Base-by-base conservation (phyloP, 73 alveolate species). In the Paramecium sexaurelia region DNA sequence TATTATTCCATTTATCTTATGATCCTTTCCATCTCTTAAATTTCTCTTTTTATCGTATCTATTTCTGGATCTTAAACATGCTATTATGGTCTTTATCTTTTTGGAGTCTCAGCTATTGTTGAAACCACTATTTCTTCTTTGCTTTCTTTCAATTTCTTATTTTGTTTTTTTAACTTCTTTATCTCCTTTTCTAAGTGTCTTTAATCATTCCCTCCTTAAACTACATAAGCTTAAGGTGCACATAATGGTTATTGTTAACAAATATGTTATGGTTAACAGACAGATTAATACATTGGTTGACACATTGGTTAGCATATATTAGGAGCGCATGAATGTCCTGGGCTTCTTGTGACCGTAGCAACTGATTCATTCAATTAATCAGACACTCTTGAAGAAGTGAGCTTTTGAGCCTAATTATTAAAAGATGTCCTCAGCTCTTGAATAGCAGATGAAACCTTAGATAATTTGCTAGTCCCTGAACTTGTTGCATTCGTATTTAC, bases 281-380 rank as follows among this genome's bases (percentile, higher is more conserved):
- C 43, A 24, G 69, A 40, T 39, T 41, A 41, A 43, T 35, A 41
- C 29, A 19, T 24, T 17, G 90, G 73, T 24, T 39, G 73, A 41
- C 75, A 39, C 75, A 39, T 78, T 41, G 69, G 90, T 15, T 32
- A 35, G 61, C 86, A 71, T 4, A 35, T 35, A 27, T 24, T 27
- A 8, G 86, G 86, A 13, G 57, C 5, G 35, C 86, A 71, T 33
- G 55, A 71, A 35, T 32, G 86, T 3, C 86, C 86, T 2, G 86
- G 86, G 35, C 86, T 71, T 20, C 56, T 29, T 15, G 86, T 35
- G 0, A 71, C 61, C 5, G 86, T 71, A 6, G 68, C 68, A 1
- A 45, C 73, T 1, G 90, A 78, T 78, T 78, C 90, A 43, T 78
- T 78, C 71, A 78, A 78, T 78, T 78, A 33, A 41, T 78, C 90